A percentile compares a stretch with the other conserved stretches of the same genome.
Evolutionary conservation across 225 moss, liverwort and hornwort genomes (phyloP).

Genomic region (Physcomitrellopsis africana): DNA sequence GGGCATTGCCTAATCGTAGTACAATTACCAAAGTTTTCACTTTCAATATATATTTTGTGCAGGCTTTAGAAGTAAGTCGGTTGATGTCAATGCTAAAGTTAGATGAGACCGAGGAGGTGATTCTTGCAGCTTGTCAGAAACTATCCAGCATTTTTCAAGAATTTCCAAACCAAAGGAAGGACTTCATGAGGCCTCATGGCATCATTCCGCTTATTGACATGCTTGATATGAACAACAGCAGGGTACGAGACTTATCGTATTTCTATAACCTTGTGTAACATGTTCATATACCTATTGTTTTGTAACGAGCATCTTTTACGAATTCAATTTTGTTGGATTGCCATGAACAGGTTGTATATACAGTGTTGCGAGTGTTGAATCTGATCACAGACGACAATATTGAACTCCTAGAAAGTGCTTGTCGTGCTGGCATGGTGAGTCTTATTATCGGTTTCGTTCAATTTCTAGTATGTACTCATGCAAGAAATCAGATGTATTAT

Average conservation of each 20-base stretch:
- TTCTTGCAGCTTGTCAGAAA: slow-evolving; percentile 65
- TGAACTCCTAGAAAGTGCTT: slow-evolving; percentile 73
- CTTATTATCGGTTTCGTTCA: background rate
- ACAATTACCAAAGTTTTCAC: background rate
- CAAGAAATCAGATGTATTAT: slow-evolving; percentile 7
- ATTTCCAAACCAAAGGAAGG: slow-evolving; percentile 64
- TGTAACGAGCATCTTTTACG: background rate
- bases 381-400: slow-evolving; percentile 63
- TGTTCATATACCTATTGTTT: slow-evolving; percentile 6
- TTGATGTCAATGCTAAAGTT: slow-evolving; percentile 69
- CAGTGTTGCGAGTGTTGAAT: slow-evolving; percentile 70
- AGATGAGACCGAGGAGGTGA: slow-evolving; percentile 67
- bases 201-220: slow-evolving; percentile 77
- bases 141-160: slow-evolving; percentile 68
- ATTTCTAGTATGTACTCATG: slow-evolving; percentile 2
- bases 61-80: slow-evolving; percentile 77
- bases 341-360: slow-evolving; percentile 58
- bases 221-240: slow-evolving; percentile 72
- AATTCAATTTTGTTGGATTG: slow-evolving; percentile 18
- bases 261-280: slow-evolving; percentile 3
- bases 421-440: slow-evolving; percentile 79
- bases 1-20: slow-evolving; percentile 2
- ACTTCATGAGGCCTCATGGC: slow-evolving; percentile 74
- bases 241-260: slow-evolving; percentile 34
- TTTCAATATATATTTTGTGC: slow-evolving; percentile 1